These are phyloP conservation scores for Stachybotrys elegans DNA, from an alignment of 2,329 filamentous ascomycete genomes.

Conservation along the genomic window DNA sequence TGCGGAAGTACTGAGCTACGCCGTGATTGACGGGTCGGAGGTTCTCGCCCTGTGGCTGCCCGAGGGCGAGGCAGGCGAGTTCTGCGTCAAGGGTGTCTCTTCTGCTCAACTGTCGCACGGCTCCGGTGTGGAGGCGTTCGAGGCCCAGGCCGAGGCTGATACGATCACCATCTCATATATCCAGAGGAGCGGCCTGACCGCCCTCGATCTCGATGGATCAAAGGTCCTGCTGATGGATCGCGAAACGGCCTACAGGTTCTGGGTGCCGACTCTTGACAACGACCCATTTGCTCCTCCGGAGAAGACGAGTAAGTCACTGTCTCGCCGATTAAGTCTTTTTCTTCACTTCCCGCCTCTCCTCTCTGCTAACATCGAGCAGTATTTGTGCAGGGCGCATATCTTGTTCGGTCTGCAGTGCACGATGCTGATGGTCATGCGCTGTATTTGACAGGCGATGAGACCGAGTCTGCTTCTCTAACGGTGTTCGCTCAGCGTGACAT, in stretches of 20 bases:
- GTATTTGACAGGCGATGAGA: conserved; percentile 38
- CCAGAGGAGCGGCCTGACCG: conserved; percentile 41
- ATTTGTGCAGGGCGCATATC: conserved; percentile 46
- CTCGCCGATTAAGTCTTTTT: too few species aligned
- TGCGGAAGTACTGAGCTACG: conserved; percentile 48
- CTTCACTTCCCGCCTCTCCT: too few species aligned
- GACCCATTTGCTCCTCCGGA: conserved; percentile 39
- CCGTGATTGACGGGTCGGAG: conserved; percentile 40
- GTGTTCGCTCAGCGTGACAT: conserved; percentile 42
- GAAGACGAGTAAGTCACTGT: conserved; percentile 41
- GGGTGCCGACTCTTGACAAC: conserved; percentile 44
- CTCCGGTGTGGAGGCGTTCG: conserved; percentile 31
- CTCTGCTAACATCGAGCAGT: conserved; percentile 23
- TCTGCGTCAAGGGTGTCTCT: conserved; percentile 36
- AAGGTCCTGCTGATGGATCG: conserved; percentile 49
- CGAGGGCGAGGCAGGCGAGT: conserved; percentile 49
- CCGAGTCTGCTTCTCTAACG: conserved; percentile 34
- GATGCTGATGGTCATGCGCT: conserved; percentile 28
- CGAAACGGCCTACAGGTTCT: conserved; percentile 50
- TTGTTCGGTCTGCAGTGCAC: conserved; percentile 40
- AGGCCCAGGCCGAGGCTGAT: conserved; percentile 33
- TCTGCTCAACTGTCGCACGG: conserved; percentile 14
- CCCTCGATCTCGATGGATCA: conserved; percentile 39
- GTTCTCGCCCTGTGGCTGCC: conserved; percentile 49
- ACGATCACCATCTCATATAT: conserved; percentile 41